phyloP scores from a whole-genome alignment of 2,329 filamentous ascomycete genomes.

The Celoporthe dispersa region DNA sequence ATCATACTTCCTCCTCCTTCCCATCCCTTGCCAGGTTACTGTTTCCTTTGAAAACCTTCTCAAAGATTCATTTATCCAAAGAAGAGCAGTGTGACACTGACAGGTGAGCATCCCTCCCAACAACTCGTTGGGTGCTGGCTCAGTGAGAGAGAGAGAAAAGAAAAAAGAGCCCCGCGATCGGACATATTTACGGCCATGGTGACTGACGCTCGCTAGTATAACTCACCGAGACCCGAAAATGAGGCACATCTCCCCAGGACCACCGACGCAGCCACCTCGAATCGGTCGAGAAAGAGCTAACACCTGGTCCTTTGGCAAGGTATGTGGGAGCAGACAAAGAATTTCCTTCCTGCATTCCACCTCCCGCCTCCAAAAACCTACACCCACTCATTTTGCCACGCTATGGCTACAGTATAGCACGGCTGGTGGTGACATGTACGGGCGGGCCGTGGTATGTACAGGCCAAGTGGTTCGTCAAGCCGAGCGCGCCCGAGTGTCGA shows the following conservation, averaged over 20 bases:
- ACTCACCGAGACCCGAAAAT: slow-evolving; percentile 17
- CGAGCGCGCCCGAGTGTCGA: not conserved
- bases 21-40: not conserved
- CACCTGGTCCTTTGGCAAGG: slow-evolving; percentile 30
- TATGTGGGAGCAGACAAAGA: slow-evolving; percentile 7
- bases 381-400: not conserved
- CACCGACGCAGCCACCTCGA: slow-evolving; percentile 19
- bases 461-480: not conserved
- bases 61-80: not conserved
- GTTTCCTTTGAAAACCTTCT: not conserved
- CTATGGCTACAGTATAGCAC: not conserved
- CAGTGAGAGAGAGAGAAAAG: not conserved
- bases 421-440: not conserved
- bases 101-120: not conserved
- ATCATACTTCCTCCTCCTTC: not conserved
- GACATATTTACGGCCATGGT: not conserved
- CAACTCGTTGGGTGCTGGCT: not conserved
- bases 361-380: not conserved
- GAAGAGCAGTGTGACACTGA: not conserved
- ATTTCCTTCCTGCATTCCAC: not conserved
- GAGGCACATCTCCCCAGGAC: slow-evolving; percentile 29
- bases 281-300: slow-evolving; percentile 26
- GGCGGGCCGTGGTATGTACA: not conserved
- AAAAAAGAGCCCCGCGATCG: slow-evolving; percentile 15
- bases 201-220: slow-evolving; percentile 24